Evolutionary conservation across 139 green algal genomes (phyloP).

Genomic region (Chlamydomonas eustigma): DNA sequence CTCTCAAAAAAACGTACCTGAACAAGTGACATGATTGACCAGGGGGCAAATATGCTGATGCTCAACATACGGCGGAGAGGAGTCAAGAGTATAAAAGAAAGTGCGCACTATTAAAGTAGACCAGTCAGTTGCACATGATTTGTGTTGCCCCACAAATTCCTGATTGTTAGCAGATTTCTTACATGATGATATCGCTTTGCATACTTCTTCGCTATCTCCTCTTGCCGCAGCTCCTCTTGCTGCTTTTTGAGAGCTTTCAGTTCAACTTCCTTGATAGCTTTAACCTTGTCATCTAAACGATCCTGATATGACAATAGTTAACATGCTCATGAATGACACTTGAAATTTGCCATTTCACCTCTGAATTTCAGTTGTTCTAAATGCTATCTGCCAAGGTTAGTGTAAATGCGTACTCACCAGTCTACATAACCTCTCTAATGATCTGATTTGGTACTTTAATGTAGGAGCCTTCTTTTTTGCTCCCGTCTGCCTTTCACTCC

Average conservation of each 20-base stretch:
- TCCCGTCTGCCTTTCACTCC: not conserved
- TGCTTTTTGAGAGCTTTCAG: conserved; percentile 49
- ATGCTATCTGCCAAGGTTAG: not conserved
- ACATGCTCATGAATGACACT: not conserved
- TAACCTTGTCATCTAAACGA: conserved; percentile 40
- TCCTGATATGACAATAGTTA: conserved; percentile 21
- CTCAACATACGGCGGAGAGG: not conserved
- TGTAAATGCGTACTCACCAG: conserved; percentile 36
- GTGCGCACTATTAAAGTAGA: not conserved
- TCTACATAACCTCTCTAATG: conserved; percentile 50
- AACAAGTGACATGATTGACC: not conserved
- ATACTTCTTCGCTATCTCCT: conserved; percentile 57
- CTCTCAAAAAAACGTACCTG: conserved; percentile 86
- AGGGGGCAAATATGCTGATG: too few relatives aligned
- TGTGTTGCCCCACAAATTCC: not conserved
- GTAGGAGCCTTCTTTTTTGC: conserved; percentile 14
- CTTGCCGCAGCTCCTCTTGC: conserved; percentile 23
- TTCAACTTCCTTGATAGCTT: conserved; percentile 47
- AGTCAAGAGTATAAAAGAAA: not conserved
- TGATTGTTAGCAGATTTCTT: not conserved
- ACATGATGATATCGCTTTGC: conserved; percentile 76
- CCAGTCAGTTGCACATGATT: not conserved
- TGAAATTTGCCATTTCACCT: too few relatives aligned
- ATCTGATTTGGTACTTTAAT: conserved; percentile 61
- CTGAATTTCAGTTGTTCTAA: too few relatives aligned